These are phyloP conservation scores for Eucalyptus rudis DNA, from an alignment of 345 rosid species.

Conservation along the genomic window DNA sequence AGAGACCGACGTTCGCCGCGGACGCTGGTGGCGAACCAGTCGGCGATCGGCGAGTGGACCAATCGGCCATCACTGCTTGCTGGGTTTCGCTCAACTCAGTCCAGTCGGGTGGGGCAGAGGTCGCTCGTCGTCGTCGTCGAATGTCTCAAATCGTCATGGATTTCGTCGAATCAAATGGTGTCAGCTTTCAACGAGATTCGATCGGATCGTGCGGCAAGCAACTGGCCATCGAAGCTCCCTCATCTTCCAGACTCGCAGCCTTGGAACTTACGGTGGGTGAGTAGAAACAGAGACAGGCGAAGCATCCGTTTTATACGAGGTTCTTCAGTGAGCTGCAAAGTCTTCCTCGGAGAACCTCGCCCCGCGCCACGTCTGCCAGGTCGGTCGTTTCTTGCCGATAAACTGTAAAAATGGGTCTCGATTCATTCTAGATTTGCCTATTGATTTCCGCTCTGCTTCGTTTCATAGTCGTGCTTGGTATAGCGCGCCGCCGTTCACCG, in stretches of 20 bases:
- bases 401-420: not conserved
- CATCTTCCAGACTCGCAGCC: not conserved
- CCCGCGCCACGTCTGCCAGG: not conserved
- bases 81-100: not conserved
- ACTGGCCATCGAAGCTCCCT: not conserved
- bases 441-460: not conserved
- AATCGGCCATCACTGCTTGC: not conserved
- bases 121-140: not conserved
- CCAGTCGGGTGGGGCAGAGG: not conserved
- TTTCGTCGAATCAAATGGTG: not conserved
- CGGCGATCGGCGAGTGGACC: not conserved
- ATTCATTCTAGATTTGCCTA: not conserved
- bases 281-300: not conserved
- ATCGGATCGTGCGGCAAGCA: not conserved
- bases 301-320: not conserved
- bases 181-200: not conserved
- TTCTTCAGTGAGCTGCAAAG: not conserved
- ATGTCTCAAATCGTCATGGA: not conserved
- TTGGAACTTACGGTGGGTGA: not conserved
- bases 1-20: not conserved
- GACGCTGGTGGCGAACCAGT: not conserved
- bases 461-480: not conserved
- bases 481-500: not conserved
- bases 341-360: not conserved
- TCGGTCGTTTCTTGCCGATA: not conserved